A percentile compares a stretch with the other conserved stretches of the same genome.
Conservation (phyloP, 2,329 filamentous ascomycete genomes). For the Neonectria faginata region DNA sequence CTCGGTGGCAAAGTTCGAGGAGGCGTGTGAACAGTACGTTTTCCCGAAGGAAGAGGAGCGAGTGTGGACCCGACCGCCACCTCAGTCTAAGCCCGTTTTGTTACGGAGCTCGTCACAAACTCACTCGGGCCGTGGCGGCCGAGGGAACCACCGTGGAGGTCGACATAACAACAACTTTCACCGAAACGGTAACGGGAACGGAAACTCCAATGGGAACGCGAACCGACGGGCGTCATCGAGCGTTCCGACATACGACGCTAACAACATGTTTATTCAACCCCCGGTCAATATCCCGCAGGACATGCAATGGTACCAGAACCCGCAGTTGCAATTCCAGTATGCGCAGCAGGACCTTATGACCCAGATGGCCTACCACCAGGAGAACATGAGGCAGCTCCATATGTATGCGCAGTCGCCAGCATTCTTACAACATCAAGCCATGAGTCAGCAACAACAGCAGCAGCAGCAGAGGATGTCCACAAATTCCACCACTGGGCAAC, state of each 20-base stretch:
- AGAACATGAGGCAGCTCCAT: slow-evolving; percentile 52
- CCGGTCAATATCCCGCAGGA: slow-evolving; percentile 61
- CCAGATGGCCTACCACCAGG: slow-evolving; percentile 56
- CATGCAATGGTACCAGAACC: slow-evolving; percentile 61
- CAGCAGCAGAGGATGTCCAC: slow-evolving; percentile 47
- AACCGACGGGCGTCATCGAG: slow-evolving; percentile 66
- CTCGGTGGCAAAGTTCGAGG: slow-evolving; percentile 79
- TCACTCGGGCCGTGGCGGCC: slow-evolving; percentile 61
- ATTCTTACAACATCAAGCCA: slow-evolving; percentile 52
- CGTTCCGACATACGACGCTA: slow-evolving; percentile 62
- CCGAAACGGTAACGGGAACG: slow-evolving; percentile 46
- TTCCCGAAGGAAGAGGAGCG: slow-evolving; percentile 86
- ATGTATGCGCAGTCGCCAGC: slow-evolving; percentile 52
- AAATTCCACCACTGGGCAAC: slow-evolving; percentile 43
- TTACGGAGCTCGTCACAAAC: slow-evolving; percentile 72
- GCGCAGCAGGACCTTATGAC: slow-evolving; percentile 55
- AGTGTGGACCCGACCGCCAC: slow-evolving; percentile 68
- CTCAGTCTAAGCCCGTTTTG: slow-evolving; percentile 66
- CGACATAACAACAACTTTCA: slow-evolving; percentile 60
- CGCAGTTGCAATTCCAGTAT: slow-evolving; percentile 56
- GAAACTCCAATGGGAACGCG: slow-evolving; percentile 50
- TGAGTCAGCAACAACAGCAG: slow-evolving; percentile 48
- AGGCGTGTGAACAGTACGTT: slow-evolving; percentile 88
- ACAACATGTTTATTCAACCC: slow-evolving; percentile 58
- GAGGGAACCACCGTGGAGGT: slow-evolving; percentile 62